A percentile compares a stretch with the other conserved stretches of the same genome.
Evolutionary conservation across 1,139 yeast species (phyloP).

Genomic region (Lodderomyces orthopsilosis): DNA sequence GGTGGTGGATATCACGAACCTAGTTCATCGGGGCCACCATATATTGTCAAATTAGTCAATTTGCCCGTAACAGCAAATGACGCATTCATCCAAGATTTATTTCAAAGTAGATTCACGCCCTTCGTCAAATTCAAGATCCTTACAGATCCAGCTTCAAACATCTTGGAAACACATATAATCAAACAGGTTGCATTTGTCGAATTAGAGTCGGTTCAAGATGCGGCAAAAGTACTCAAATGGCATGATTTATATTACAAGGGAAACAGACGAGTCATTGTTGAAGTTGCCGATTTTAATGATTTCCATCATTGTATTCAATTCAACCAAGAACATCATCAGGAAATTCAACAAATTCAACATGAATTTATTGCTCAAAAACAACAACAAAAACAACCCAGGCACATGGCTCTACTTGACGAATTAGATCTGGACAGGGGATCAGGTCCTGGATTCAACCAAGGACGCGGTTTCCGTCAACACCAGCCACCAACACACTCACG

Average conservation of each 20-base stretch:
- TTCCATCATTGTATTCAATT: conserved; percentile 45
- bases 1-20: conserved; percentile 2
- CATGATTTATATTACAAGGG: conserved; percentile 41
- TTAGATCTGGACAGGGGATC: conserved; percentile 12
- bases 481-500: conserved; percentile 3
- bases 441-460: conserved; percentile 1
- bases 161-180: conserved; percentile 38
- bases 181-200: conserved; percentile 65
- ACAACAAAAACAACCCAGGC: conserved; percentile 17
- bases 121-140: conserved; percentile 41
- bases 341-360: conserved; percentile 29
- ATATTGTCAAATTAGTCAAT: conserved; percentile 52
- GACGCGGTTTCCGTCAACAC: conserved; percentile 1
- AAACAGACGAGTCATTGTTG: conserved; percentile 40
- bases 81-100: conserved; percentile 41
- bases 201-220: conserved; percentile 43
- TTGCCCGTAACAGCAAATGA: conserved; percentile 44
- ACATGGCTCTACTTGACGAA: conserved; percentile 16
- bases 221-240: conserved; percentile 46
- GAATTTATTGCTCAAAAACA: conserved; percentile 28
- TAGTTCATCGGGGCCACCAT: conserved; percentile 49
- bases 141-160: conserved; percentile 40
- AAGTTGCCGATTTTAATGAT: conserved; percentile 48
- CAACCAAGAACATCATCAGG: conserved; percentile 34
- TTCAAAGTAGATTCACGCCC: conserved; percentile 41